Evolutionary conservation across 1,139 yeast species (phyloP).

Genomic region (Blastobotrys proliferans): DNA sequence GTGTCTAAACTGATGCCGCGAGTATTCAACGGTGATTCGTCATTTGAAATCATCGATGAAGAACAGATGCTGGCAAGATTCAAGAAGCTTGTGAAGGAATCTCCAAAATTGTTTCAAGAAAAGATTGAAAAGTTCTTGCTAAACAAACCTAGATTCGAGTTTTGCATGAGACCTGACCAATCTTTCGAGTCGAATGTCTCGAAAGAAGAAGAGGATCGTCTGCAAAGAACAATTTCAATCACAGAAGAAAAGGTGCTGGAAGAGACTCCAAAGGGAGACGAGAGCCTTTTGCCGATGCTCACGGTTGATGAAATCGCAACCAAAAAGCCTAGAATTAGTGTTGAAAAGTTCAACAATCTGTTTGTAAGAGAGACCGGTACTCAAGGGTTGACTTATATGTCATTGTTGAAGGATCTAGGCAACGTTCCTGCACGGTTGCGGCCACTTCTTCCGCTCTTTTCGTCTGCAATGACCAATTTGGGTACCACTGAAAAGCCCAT

Average conservation of each 20-base stretch:
- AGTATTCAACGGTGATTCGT: conserved; percentile 81
- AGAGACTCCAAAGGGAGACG: conserved; percentile 69
- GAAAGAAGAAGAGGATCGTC: conserved; percentile 53
- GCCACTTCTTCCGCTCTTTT: conserved; percentile 71
- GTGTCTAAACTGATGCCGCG: conserved; percentile 72
- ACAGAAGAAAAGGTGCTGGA: conserved; percentile 55
- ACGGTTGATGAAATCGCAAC: conserved; percentile 67
- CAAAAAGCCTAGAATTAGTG: conserved; percentile 43
- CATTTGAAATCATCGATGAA: conserved; percentile 62
- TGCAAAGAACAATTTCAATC: conserved; percentile 31
- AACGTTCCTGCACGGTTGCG: conserved; percentile 55
- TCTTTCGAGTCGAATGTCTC: conserved; percentile 47
- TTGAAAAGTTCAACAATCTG: conserved; percentile 20
- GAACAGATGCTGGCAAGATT: conserved; percentile 57
- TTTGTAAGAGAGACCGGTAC: conserved; percentile 35
- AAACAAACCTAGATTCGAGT: conserved; percentile 56
- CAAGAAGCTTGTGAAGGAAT: conserved; percentile 50
- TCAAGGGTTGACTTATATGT: conserved; percentile 30
- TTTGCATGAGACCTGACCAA: conserved; percentile 69
- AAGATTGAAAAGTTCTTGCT: conserved; percentile 53
- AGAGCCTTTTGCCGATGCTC: conserved; percentile 75
- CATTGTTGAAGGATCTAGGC: conserved; percentile 35
- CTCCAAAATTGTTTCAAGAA: conserved; percentile 55
- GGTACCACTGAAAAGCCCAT: conserved; percentile 72
- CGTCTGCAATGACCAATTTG: conserved; percentile 74